Percentiles rank a stretch among this genome's conserved stretches.
Evolutionary conservation across 371 early-diverging fungal genomes (phyloP).

Genomic region (Mortierella sp.): DNA sequence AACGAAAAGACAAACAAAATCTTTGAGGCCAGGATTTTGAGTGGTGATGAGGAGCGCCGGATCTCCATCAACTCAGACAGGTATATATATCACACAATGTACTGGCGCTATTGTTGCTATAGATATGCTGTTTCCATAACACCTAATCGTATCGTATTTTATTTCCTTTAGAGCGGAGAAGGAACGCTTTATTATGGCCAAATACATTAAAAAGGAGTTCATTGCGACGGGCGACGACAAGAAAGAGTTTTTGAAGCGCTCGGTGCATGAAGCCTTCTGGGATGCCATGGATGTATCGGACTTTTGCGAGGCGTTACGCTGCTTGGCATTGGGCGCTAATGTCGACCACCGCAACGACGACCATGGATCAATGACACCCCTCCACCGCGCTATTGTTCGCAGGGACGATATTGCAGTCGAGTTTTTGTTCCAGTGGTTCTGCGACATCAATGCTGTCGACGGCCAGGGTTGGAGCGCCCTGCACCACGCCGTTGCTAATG

Average conservation of each 20-base stretch:
- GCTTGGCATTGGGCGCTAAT: constrained; percentile 81
- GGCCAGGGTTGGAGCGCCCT: constrained; percentile 79
- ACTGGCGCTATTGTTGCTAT: neutral
- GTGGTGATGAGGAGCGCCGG: constrained; percentile 57
- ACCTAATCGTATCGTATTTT: too few species aligned
- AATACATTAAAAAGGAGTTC: constrained; percentile 82
- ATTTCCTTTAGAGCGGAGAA: constrained; percentile 64
- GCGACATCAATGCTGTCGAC: constrained; percentile 75
- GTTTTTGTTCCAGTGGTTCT: constrained; percentile 79
- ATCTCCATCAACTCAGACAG: constrained; percentile 51
- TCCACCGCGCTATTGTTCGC: constrained; percentile 75
- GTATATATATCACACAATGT: constrained; percentile 8
- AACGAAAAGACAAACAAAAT: constrained; percentile 83
- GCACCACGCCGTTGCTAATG: constrained; percentile 82
- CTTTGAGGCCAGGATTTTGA: constrained; percentile 70
- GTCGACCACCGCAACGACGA: constrained; percentile 75
- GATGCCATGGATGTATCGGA: constrained; percentile 69
- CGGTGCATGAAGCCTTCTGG: constrained; percentile 67
- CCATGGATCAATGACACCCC: constrained; percentile 65
- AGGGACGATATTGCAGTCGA: constrained; percentile 73
- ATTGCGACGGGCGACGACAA: constrained; percentile 53
- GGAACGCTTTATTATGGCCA: constrained; percentile 79
- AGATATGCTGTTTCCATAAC: neutral
- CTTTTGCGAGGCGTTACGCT: constrained; percentile 68
- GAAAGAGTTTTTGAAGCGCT: constrained; percentile 47